Conservation (phyloP, 2,329 filamentous ascomycete genomes). For the Trichoderma sp. region DNA sequence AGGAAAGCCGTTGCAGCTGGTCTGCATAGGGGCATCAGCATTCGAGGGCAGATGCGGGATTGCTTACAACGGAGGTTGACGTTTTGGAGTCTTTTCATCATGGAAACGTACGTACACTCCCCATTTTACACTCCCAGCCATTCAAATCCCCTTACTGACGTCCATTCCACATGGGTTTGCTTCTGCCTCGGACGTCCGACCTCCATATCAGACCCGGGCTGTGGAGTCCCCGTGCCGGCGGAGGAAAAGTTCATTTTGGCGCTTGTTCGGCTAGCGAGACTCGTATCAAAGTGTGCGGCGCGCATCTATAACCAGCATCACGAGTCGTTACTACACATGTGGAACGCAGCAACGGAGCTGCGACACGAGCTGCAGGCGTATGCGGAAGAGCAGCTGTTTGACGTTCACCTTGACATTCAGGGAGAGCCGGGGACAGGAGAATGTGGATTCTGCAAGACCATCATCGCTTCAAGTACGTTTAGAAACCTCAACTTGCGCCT, state of each 20-base stretch:
- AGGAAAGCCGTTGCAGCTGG: constrained; percentile 7
- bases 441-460: constrained; percentile 15
- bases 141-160: background rate
- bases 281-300: background rate
- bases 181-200: constrained; percentile 15
- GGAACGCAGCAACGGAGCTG: constrained; percentile 12
- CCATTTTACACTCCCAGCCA: no score
- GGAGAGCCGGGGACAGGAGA: constrained; percentile 6
- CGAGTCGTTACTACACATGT: constrained; percentile 15
- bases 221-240: constrained; percentile 6
- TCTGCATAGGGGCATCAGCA: constrained; percentile 11
- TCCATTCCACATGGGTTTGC: background rate
- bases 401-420: background rate
- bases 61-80: background rate
- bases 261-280: background rate
- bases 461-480: background rate
- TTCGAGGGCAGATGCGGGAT: constrained; percentile 11
- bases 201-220: constrained; percentile 2
- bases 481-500: background rate
- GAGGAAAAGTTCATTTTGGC: constrained; percentile 9
- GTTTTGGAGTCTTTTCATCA: constrained; percentile 5
- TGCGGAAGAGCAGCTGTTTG: background rate
- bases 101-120: background rate
- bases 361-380: constrained; percentile 5
- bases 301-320: constrained; percentile 16